phyloP scores from a whole-genome alignment of 1,139 yeast genomes.

The Kurtzmaniella natalensis region DNA sequence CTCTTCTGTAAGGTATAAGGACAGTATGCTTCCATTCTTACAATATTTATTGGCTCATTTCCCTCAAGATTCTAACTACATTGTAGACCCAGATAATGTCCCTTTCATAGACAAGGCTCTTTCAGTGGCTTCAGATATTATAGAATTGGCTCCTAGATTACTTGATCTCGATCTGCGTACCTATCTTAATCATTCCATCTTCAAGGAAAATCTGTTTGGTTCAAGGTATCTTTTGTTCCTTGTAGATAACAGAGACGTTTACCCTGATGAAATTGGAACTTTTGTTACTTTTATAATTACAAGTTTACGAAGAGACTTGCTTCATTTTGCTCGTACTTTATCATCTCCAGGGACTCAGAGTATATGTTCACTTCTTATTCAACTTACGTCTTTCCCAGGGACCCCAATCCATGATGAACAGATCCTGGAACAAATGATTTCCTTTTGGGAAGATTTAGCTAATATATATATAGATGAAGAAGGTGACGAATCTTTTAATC shows the following conservation, averaged over 20 bases:
- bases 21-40: conserved; percentile 9
- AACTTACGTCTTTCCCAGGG: conserved; percentile 58
- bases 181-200: conserved; percentile 28
- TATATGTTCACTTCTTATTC: conserved; percentile 47
- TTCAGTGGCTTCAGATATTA: conserved; percentile 37
- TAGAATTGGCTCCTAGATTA: conserved; percentile 44
- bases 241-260: conserved; percentile 23
- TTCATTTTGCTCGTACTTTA: conserved; percentile 45
- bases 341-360: conserved; percentile 32
- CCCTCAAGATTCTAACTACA: conserved; percentile 3
- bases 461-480: conserved; percentile 58
- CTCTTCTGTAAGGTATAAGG: conserved; percentile 31
- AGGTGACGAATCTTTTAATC: conserved; percentile 32
- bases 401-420: conserved; percentile 63
- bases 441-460: conserved; percentile 77
- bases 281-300: conserved; percentile 50
- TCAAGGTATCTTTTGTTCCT: conserved; percentile 3
- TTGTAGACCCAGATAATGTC: too few relatives aligned
- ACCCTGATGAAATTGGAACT: conserved; percentile 40
- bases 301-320: conserved; percentile 49
- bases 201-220: conserved; percentile 40
- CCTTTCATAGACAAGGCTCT: conserved; percentile 18
- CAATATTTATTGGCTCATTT: conserved; percentile 20
- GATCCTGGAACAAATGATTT: conserved; percentile 62
- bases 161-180: conserved; percentile 22